Evolutionary conservation across 2,329 filamentous ascomycete species (phyloP).

Genomic region (Epichloe festucae): DNA sequence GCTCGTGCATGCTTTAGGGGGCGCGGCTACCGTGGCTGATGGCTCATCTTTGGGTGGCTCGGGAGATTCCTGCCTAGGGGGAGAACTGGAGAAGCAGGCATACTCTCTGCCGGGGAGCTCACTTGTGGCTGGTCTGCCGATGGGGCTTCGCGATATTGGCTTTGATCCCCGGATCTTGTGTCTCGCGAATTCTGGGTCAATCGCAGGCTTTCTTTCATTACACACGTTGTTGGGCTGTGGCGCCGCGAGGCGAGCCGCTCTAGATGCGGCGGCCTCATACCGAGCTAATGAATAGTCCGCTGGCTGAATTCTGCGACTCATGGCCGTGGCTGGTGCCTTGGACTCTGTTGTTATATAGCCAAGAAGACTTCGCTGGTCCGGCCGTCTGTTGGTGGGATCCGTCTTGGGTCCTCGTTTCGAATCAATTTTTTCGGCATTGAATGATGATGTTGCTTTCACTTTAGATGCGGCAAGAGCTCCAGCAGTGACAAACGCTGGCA

Average conservation of each 20-base stretch:
- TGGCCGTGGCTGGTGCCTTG: conserved; percentile 6
- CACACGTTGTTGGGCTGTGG: background rate
- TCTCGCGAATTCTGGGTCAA: conserved; percentile 18
- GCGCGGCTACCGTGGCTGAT: conserved; percentile 14
- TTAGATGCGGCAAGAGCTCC: conserved; percentile 28
- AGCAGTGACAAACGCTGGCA: conserved; percentile 50
- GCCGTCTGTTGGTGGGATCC: conserved; percentile 19
- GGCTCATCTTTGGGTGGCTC: conserved; percentile 11
- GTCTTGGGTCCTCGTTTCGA: conserved; percentile 11
- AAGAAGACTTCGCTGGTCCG: conserved; percentile 30
- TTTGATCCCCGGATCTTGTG: conserved; percentile 31
- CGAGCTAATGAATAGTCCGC: conserved; percentile 11
- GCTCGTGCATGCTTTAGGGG: conserved; percentile 23
- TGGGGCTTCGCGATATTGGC: conserved; percentile 21
- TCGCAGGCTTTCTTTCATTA: conserved; percentile 10
- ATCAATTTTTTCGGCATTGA: conserved; percentile 1
- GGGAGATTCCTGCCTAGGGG: conserved; percentile 15
- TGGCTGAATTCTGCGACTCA: conserved; percentile 7
- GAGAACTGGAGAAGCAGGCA: conserved; percentile 47
- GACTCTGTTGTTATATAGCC: conserved; percentile 23
- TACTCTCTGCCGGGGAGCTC: conserved; percentile 32
- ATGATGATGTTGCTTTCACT: conserved; percentile 8
- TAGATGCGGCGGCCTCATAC: conserved; percentile 14
- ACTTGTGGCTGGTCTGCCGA: conserved; percentile 11
- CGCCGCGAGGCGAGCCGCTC: conserved; percentile 9